A percentile compares a stretch with the other conserved stretches of the same genome.
These are phyloP conservation scores for Nakazawaea peltata DNA, from an alignment of 805 yeast genomes.

Conservation along the genomic window DNA sequence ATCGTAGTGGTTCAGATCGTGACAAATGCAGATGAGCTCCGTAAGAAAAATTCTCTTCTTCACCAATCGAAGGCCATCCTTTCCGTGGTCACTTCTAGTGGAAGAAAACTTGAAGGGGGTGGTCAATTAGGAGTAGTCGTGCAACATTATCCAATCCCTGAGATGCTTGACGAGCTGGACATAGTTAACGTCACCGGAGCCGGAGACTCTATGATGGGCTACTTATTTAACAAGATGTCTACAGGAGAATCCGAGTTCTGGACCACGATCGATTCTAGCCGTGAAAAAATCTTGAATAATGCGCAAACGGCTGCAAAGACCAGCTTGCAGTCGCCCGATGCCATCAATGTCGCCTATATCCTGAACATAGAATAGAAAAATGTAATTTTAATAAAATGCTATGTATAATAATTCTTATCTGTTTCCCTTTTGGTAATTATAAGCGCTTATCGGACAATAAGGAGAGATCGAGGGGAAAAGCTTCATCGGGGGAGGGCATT, in stretches of 20 bases:
- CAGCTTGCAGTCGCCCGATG: conserved; percentile 15
- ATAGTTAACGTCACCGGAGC: conserved; percentile 78
- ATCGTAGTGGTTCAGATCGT: conserved; percentile 36
- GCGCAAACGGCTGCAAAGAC: conserved; percentile 19
- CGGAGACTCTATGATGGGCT: conserved; percentile 77
- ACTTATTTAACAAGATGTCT: conserved; percentile 37
- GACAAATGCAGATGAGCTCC: conserved; percentile 18
- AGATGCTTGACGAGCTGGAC: conserved; percentile 24
- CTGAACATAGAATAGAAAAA: conserved; percentile 3
- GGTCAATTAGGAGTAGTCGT: conserved; percentile 45
- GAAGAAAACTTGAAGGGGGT: conserved; percentile 7
- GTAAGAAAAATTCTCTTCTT: conserved; percentile 16
- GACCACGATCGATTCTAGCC: conserved; percentile 3
- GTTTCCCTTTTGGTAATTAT: too few species aligned
- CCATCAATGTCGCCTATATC: conserved; percentile 17
- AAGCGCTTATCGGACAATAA: too few species aligned
- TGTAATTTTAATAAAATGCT: too few species aligned
- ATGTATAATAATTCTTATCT: too few species aligned
- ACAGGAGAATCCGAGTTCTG: conserved; percentile 8
- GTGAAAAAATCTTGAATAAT: conserved; percentile 16
- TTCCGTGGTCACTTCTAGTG: conserved; percentile 13
- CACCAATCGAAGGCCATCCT: conserved; percentile 9
- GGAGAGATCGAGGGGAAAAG: too few species aligned
- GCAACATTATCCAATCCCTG: conserved; percentile 48
- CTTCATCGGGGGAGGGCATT: too few species aligned